Conservation (phyloP, 2,329 filamentous ascomycete species). For the Aspergillus oerlinghausenensis region DNA sequence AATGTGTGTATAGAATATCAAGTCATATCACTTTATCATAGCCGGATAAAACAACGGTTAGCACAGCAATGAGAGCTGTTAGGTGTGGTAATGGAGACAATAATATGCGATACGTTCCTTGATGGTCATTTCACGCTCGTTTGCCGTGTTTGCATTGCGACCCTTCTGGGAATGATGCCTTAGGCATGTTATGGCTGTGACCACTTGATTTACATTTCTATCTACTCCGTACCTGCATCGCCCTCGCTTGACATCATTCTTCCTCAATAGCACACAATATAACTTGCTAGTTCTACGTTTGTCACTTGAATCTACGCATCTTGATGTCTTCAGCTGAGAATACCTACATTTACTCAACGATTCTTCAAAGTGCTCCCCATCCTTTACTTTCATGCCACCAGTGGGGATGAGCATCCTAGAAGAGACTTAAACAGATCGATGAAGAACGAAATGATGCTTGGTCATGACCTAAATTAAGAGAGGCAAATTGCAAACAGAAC, state of each 20-base stretch:
- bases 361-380: background rate
- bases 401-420: background rate
- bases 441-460: background rate
- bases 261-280: background rate
- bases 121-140: background rate
- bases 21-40: slow-evolving; percentile 5
- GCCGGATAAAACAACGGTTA: background rate
- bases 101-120: background rate
- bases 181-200: background rate
- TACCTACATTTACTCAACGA: background rate
- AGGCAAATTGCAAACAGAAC: background rate
- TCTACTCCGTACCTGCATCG: background rate
- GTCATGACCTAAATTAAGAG: background rate
- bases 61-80: background rate
- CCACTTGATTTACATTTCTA: background rate
- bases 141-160: slow-evolving; percentile 15
- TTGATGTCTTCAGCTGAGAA: background rate
- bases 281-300: background rate
- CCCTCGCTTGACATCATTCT: background rate
- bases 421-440: background rate
- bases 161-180: background rate
- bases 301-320: background rate
- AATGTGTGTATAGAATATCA: background rate
- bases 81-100: background rate
- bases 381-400: background rate